Conservation (phyloP, 257 asterid genomes). For the Phtheirospermum japonicum region DNA sequence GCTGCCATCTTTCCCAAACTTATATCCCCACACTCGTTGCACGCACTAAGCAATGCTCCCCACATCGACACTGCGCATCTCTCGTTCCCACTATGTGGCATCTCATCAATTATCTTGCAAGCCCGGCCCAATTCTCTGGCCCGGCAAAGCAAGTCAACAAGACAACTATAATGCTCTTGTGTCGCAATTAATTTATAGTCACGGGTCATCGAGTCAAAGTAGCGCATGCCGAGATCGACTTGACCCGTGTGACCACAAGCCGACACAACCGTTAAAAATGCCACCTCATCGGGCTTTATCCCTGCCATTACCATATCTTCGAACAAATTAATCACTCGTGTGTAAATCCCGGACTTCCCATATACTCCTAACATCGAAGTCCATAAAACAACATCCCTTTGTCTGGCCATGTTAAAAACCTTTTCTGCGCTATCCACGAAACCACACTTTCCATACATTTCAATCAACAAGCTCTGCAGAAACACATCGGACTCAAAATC, state of each 20-base stretch:
- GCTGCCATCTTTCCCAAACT: conserved; percentile 71
- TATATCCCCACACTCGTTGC: conserved; percentile 69
- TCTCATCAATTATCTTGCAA: conserved; percentile 43
- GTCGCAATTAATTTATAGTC: conserved; percentile 48
- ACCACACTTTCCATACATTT: conserved; percentile 88
- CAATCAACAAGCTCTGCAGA: conserved; percentile 72
- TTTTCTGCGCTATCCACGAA: conserved; percentile 49
- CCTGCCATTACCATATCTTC: conserved; percentile 60
- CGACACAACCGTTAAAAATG: conserved; percentile 69
- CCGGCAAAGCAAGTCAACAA: conserved; percentile 78
- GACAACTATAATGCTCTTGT: conserved; percentile 79
- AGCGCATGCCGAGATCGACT: conserved; percentile 66
- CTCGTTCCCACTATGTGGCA: conserved; percentile 34
- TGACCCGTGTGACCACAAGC: conserved; percentile 91
- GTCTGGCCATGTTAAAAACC: conserved; percentile 45
- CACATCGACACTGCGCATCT: conserved; percentile 52
- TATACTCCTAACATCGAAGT: conserved; percentile 74
- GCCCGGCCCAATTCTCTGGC: conserved; percentile 82
- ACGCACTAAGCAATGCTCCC: conserved; percentile 81
- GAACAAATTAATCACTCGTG: conserved; percentile 52
- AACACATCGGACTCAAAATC: conserved; percentile 50
- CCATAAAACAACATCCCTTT: conserved; percentile 71
- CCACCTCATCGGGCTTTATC: conserved; percentile 68
- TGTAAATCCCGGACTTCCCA: conserved; percentile 60
- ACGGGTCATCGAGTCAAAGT: conserved; percentile 58